These are phyloP conservation scores for Aspergillus kassunensis DNA, from an alignment of 495 filamentous ascomycete genomes.

Conservation along the genomic window DNA sequence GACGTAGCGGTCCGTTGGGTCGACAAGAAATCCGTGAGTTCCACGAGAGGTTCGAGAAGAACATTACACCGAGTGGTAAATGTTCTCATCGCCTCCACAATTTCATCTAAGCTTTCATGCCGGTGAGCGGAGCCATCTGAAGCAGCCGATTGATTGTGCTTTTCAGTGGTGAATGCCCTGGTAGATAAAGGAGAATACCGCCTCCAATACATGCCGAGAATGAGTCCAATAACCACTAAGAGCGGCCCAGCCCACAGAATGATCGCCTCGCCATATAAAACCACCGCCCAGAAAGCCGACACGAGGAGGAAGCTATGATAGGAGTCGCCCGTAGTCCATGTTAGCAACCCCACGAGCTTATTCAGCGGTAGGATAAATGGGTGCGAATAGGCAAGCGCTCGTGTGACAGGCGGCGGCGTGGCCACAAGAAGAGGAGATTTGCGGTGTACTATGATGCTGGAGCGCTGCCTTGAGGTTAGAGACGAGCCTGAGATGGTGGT, in stretches of 20 bases:
- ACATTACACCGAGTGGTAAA: constrained; percentile 91
- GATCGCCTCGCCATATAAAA: constrained; percentile 79
- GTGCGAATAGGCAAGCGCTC: constrained; percentile 89
- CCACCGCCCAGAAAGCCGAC: constrained; percentile 75
- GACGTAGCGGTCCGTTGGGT: constrained; percentile 88
- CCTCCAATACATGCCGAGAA: constrained; percentile 87
- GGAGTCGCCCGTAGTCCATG: constrained; percentile 88
- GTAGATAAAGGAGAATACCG: constrained; percentile 88
- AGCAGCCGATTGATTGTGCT: constrained; percentile 44
- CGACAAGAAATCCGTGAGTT: constrained; percentile 88
- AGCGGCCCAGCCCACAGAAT: constrained; percentile 79
- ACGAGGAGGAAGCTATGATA: constrained; percentile 96
- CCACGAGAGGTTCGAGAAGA: constrained; percentile 79
- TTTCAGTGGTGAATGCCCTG: constrained; percentile 66
- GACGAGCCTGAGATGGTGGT: constrained; percentile 65
- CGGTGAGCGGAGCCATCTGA: constrained; percentile 67
- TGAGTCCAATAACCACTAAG: constrained; percentile 70
- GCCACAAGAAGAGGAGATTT: constrained; percentile 91
- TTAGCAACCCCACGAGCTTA: constrained; percentile 73
- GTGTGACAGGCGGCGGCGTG: constrained; percentile 89
- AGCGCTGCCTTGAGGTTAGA: constrained; percentile 69
- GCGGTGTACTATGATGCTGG: constrained; percentile 90
- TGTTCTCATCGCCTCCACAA: constrained; percentile 82
- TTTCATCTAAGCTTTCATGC: constrained; percentile 88
- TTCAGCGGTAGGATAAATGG: constrained; percentile 88